These are phyloP conservation scores for Talaromyces atroroseus DNA, from an alignment of 2,329 filamentous ascomycete species.

Conservation along the genomic window DNA sequence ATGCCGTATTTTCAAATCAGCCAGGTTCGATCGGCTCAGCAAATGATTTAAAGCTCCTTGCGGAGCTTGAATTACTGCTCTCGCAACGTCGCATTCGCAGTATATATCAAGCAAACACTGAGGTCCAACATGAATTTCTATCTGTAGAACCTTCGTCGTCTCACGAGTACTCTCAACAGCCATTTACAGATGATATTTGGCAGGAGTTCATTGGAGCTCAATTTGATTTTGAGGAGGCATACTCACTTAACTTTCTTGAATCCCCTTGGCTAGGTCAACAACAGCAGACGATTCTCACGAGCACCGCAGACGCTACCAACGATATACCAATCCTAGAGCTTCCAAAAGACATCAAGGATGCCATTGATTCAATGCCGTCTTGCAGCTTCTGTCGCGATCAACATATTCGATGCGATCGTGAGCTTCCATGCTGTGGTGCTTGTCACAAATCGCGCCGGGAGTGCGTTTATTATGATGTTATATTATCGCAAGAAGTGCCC, in stretches of 20 bases:
- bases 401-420: constrained; percentile 4
- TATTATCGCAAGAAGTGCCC: constrained; percentile 3
- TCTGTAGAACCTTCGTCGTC: constrained; percentile 2
- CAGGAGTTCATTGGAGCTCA: constrained; percentile 1
- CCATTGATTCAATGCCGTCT: constrained; percentile 1
- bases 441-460: constrained; percentile 1
- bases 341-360: constrained; percentile 5
- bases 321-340: constrained; percentile 3
- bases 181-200: constrained; percentile 2
- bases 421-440: constrained; percentile 4
- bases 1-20: constrained; percentile 2
- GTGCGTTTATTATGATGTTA: constrained; percentile 7
- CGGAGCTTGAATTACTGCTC: constrained; percentile 7
- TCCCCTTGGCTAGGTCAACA: constrained; percentile 1
- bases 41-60: constrained; percentile 1
- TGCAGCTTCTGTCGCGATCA: constrained; percentile 8
- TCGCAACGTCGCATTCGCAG: constrained; percentile 4
- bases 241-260: constrained; percentile 4
- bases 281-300: not conserved
- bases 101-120: constrained; percentile 4
- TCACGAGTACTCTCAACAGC: constrained; percentile 1
- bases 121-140: not conserved
- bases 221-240: constrained; percentile 5
- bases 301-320: not conserved
- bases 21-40: not conserved